phyloP scores from a whole-genome alignment of 2,329 filamentous ascomycete species.

The Verticillium isaacii region DNA sequence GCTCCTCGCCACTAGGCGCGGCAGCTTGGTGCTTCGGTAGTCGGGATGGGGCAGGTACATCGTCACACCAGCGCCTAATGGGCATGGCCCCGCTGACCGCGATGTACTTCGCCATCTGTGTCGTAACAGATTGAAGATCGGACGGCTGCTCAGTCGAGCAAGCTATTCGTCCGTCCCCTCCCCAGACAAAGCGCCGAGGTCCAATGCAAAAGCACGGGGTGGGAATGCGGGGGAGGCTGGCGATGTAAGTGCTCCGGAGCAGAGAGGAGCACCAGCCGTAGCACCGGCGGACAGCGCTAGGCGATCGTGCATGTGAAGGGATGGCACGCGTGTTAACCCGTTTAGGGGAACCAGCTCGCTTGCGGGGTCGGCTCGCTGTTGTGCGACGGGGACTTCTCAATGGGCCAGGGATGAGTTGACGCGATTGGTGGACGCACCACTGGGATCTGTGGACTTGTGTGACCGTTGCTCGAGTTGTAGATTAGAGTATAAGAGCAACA shows the following conservation, averaged over 20 bases:
- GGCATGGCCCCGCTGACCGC: neutral
- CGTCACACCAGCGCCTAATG: neutral
- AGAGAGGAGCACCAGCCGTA: neutral
- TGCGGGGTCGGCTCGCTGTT: neutral
- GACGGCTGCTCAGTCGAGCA: neutral
- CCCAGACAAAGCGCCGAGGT: neutral
- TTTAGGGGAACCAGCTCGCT: slow-evolving; percentile 4
- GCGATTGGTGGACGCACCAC: neutral
- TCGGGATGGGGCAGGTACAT: neutral
- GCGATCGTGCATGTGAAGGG: neutral
- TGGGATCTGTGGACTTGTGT: neutral
- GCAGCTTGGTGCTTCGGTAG: neutral
- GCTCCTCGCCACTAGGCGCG: neutral
- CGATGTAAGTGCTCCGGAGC: neutral
- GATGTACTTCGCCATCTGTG: neutral
- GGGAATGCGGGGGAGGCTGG: neutral
- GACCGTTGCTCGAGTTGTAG: neutral
- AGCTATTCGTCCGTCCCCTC: neutral
- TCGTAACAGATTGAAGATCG: neutral
- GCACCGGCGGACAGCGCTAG: neutral
- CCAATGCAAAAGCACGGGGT: neutral
- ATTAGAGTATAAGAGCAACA: neutral
- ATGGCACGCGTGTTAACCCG: neutral
- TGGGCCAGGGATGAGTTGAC: neutral
- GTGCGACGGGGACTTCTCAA: neutral